Conservation (phyloP, 306 rosid genomes). For the Castanea mollissima region DNA sequence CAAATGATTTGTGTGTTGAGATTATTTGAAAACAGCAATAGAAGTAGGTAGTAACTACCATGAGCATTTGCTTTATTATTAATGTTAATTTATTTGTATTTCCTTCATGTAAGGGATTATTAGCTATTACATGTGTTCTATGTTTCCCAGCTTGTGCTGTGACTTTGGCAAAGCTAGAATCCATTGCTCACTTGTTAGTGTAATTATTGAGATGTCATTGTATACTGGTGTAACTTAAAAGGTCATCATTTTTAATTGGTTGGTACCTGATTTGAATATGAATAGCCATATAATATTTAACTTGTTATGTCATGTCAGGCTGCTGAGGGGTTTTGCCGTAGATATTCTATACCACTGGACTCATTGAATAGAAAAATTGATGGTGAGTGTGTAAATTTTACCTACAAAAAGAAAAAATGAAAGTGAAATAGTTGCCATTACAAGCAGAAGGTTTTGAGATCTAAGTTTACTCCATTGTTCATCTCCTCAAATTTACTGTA, state of each 20-base stretch:
- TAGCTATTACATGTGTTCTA: background rate
- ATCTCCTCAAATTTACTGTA: too few relatives aligned
- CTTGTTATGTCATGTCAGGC: constrained; percentile 62
- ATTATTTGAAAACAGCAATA: background rate
- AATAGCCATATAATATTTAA: constrained; percentile 18
- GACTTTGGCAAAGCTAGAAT: background rate
- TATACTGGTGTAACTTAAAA: background rate
- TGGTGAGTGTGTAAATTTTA: constrained; percentile 55
- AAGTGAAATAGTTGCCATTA: background rate
- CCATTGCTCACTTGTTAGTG: background rate
- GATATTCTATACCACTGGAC: constrained; percentile 72
- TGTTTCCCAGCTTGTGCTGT: background rate
- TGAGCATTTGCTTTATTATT: background rate
- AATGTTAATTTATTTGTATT: background rate
- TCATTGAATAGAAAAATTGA: constrained; percentile 61
- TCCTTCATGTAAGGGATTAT: background rate
- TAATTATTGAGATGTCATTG: background rate
- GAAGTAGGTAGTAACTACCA: background rate
- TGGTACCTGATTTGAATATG: background rate
- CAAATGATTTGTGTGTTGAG: background rate
- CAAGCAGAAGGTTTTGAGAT: background rate
- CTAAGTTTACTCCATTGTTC: background rate
- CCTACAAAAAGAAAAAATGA: background rate
- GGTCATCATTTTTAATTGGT: background rate
- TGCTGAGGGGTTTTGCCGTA: constrained; percentile 77